Conservation (phyloP, 2,329 filamentous ascomycete species). For the Exserohilum turcica region DNA sequence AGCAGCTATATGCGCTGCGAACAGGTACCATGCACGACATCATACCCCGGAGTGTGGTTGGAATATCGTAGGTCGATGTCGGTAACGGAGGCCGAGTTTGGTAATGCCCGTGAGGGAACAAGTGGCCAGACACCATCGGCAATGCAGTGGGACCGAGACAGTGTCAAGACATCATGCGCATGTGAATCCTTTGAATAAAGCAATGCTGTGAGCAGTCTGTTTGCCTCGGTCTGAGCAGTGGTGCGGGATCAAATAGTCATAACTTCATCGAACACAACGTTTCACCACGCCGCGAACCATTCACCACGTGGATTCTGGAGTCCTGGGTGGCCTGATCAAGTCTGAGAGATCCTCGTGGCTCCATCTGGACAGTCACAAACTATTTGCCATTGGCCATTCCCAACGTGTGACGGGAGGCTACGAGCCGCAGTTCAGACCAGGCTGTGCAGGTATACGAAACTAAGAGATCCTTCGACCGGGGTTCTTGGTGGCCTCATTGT, state of each 20-base stretch:
- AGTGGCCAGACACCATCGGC: background rate
- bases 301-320: background rate
- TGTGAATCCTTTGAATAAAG: background rate
- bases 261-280: background rate
- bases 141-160: background rate
- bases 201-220: background rate
- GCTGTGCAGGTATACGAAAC: background rate
- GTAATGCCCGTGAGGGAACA: background rate
- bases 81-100: background rate
- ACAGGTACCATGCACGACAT: constrained; percentile 1
- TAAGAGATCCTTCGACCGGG: background rate
- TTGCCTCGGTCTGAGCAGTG: background rate
- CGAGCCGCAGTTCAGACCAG: background rate
- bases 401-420: background rate
- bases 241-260: background rate
- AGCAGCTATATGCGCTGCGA: background rate
- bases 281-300: background rate
- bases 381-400: too few species aligned
- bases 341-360: too few species aligned
- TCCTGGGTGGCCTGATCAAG: too few species aligned
- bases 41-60: background rate
- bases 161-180: background rate
- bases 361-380: too few species aligned
- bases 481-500: background rate
- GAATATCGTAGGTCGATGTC: background rate